phyloP scores from a whole-genome alignment of 495 filamentous ascomycete genomes.

The Penicillium turbatum region DNA sequence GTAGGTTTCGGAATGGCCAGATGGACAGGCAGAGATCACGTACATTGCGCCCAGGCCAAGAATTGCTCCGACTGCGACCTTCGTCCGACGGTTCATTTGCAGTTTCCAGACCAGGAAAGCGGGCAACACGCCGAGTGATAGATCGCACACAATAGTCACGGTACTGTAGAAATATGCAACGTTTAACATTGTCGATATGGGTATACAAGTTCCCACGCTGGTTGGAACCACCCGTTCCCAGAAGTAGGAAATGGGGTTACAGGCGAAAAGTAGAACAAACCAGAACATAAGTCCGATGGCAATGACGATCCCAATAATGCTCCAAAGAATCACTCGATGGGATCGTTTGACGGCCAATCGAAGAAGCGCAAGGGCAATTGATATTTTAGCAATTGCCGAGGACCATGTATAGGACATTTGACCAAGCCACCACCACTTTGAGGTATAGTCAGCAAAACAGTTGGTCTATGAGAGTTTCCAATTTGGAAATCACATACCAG shows the following conservation, averaged over 20 bases:
- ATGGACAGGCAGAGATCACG: neutral
- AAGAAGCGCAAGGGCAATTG: conserved; percentile 37
- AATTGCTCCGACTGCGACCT: conserved; percentile 25
- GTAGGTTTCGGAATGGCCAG: neutral
- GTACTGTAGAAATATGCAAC: conserved; percentile 32
- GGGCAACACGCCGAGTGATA: conserved; percentile 28
- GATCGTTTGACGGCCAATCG: conserved; percentile 24
- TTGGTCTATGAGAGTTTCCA: neutral
- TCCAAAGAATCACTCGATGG: conserved; percentile 28
- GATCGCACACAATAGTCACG: conserved; percentile 26
- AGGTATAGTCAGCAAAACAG: neutral
- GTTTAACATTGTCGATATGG: conserved; percentile 5
- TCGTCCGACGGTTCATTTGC: conserved; percentile 27
- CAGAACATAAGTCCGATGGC: conserved; percentile 20
- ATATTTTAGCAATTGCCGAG: conserved; percentile 26
- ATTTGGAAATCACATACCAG: conserved; percentile 4
- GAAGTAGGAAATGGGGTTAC: conserved; percentile 29
- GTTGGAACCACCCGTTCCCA: conserved; percentile 19
- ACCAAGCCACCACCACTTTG: conserved; percentile 25
- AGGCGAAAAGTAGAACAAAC: conserved; percentile 27
- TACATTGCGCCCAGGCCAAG: conserved; percentile 30
- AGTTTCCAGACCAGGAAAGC: conserved; percentile 22
- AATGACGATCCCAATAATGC: conserved; percentile 11
- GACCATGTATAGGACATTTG: conserved; percentile 32
- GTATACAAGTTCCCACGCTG: conserved; percentile 17